Conservation (phyloP, 2,329 filamentous ascomycete species). For the Aspergillus calidoustus region DNA sequence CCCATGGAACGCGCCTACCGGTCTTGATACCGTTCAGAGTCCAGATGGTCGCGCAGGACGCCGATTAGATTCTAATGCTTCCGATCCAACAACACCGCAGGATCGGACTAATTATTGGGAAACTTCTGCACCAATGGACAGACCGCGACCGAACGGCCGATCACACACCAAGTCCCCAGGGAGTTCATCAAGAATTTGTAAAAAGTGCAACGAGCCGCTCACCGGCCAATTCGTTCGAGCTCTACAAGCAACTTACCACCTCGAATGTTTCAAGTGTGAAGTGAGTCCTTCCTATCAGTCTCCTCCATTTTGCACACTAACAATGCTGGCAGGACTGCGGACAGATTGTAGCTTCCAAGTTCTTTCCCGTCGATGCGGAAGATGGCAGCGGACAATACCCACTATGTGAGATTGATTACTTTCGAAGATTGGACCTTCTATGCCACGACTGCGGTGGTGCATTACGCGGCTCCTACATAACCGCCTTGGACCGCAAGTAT, state of each 20-base stretch:
- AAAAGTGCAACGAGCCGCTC: constrained; percentile 85
- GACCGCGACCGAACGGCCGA: constrained; percentile 42
- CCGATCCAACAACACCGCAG: constrained; percentile 28
- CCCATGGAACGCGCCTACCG: constrained; percentile 27
- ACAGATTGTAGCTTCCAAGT: constrained; percentile 96
- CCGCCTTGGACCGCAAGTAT: constrained; percentile 95
- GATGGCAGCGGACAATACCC: constrained; percentile 84
- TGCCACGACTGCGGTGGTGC: constrained; percentile 93
- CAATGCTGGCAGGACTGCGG: constrained; percentile 75
- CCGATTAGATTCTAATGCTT: constrained; percentile 34
- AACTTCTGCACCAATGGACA: constrained; percentile 39
- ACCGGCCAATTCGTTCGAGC: constrained; percentile 96
- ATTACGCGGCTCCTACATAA: constrained; percentile 95
- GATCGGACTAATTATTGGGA: constrained; percentile 40
- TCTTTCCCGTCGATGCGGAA: constrained; percentile 95
- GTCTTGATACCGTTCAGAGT: constrained; percentile 32
- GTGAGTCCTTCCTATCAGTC: constrained; percentile 59
- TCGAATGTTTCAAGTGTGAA: constrained; percentile 97
- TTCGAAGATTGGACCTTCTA: constrained; percentile 84
- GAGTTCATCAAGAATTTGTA: constrained; percentile 62
- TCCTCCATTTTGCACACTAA: constrained; percentile 25
- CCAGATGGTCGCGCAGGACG: constrained; percentile 38
- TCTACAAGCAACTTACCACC: constrained; percentile 88
- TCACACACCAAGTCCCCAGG: constrained; percentile 42
- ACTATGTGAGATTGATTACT: constrained; percentile 97